Percentiles rank a stretch among this genome's conserved stretches.
phyloP scores from a whole-genome alignment of 768 basidiomycete species.

The Galerina sulciceps region DNA sequence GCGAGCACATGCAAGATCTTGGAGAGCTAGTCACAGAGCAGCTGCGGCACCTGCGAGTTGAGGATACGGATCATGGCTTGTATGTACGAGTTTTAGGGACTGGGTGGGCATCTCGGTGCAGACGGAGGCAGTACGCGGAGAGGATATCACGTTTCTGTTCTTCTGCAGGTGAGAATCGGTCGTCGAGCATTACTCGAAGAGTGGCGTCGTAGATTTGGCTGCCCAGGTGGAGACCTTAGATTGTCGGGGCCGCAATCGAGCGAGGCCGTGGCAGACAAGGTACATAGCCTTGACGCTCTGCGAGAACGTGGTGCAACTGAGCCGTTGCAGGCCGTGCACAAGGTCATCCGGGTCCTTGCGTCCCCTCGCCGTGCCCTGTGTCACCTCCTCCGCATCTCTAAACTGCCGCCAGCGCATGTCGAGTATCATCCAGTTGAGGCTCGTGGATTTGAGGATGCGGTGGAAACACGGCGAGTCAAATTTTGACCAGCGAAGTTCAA shows the following conservation, averaged over 20 bases:
- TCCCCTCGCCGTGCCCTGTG: constrained; percentile 25
- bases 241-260: constrained; percentile 23
- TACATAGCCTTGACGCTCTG: constrained; percentile 32
- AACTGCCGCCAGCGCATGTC: constrained; percentile 35
- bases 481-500: constrained; percentile 27
- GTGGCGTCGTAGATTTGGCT: constrained; percentile 31
- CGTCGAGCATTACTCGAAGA: constrained; percentile 33
- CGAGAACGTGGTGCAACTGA: constrained; percentile 30
- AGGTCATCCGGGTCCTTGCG: constrained; percentile 26
- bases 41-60: constrained; percentile 33
- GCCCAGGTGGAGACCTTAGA: constrained; percentile 26
- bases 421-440: constrained; percentile 30
- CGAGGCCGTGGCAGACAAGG: constrained; percentile 29
- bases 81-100: constrained; percentile 26
- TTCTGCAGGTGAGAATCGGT: constrained; percentile 29
- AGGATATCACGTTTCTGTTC: constrained; percentile 34
- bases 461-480: constrained; percentile 27
- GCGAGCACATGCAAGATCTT: constrained; percentile 30
- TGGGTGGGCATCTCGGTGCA: constrained; percentile 29
- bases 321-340: constrained; percentile 30
- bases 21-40: constrained; percentile 36
- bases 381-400: constrained; percentile 28
- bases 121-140: constrained; percentile 31
- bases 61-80: constrained; percentile 33
- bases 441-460: constrained; percentile 27